These are phyloP conservation scores for Aspergillus pseudoviridinutans DNA, from an alignment of 2,329 filamentous ascomycete species.

Conservation along the genomic window DNA sequence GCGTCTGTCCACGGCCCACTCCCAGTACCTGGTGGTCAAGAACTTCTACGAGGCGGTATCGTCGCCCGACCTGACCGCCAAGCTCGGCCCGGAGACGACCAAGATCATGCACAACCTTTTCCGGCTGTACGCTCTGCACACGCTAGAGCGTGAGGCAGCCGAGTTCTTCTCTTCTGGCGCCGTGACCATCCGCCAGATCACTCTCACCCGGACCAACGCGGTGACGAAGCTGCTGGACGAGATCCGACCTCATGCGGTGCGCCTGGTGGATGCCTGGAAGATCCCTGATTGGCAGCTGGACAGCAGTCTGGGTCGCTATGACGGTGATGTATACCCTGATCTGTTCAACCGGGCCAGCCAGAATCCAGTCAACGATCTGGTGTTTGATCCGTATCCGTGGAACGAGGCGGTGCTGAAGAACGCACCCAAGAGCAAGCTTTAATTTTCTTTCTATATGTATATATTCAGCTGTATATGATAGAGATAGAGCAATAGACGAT, in stretches of 20 bases:
- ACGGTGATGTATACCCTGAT: conserved; percentile 74
- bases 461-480: not conserved
- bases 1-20: conserved; percentile 69
- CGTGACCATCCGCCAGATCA: conserved; percentile 68
- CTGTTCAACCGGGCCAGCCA: conserved; percentile 69
- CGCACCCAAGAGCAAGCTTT: conserved; percentile 36
- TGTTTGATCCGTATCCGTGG: conserved; percentile 68
- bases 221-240: conserved; percentile 68
- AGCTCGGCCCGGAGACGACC: conserved; percentile 56
- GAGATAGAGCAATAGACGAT: not conserved
- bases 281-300: conserved; percentile 78
- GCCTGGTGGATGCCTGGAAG: conserved; percentile 69
- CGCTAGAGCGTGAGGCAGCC: conserved; percentile 63
- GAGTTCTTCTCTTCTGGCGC: conserved; percentile 71
- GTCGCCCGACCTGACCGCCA: conserved; percentile 47
- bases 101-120: conserved; percentile 62
- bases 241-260: conserved; percentile 68
- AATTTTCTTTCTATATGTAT: conserved; percentile 7
- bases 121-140: conserved; percentile 62
- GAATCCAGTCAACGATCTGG: conserved; percentile 69
- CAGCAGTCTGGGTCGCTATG: conserved; percentile 63
- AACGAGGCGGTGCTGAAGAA: conserved; percentile 59
- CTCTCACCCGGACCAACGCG: conserved; percentile 61
- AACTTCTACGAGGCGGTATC: conserved; percentile 71
- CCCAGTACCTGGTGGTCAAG: conserved; percentile 74